phyloP scores from a whole-genome alignment of 2,329 filamentous ascomycete species.

The Aspergillus calidoustus region DNA sequence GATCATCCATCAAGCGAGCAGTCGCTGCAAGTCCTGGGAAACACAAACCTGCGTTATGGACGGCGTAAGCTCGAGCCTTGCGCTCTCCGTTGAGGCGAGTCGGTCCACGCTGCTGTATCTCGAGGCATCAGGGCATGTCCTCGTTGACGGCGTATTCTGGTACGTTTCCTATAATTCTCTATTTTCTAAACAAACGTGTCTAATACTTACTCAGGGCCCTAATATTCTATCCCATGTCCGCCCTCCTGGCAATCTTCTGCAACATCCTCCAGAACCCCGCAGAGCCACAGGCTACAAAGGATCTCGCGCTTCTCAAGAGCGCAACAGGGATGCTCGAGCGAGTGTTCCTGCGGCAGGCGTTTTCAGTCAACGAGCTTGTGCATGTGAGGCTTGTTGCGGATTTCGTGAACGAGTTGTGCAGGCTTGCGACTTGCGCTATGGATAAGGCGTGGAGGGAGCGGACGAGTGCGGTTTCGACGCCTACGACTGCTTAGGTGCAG shows the following conservation, averaged over 20 bases:
- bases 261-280: conserved; percentile 57
- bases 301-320: conserved; percentile 53
- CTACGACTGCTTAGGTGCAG: neutral
- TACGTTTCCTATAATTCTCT: conserved; percentile 32
- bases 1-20: conserved; percentile 60
- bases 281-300: conserved; percentile 47
- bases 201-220: conserved; percentile 49
- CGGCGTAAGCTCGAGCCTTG: conserved; percentile 58
- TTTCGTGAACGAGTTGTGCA: conserved; percentile 52
- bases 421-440: conserved; percentile 51
- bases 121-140: conserved; percentile 45
- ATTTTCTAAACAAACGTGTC: neutral
- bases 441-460: conserved; percentile 42
- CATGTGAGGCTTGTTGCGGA: conserved; percentile 49
- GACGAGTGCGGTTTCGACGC: conserved; percentile 9
- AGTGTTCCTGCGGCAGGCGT: conserved; percentile 34
- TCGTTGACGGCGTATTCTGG: conserved; percentile 58
- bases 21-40: conserved; percentile 53
- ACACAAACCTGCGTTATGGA: conserved; percentile 44
- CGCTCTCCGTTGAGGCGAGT: conserved; percentile 60
- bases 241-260: conserved; percentile 60
- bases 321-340: conserved; percentile 51
- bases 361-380: conserved; percentile 42
- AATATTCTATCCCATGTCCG: conserved; percentile 62
- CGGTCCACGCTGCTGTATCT: conserved; percentile 59